These are phyloP conservation scores for Dryadomyces quercus-mongolicae DNA, from an alignment of 2,329 filamentous ascomycete genomes.

Conservation along the genomic window DNA sequence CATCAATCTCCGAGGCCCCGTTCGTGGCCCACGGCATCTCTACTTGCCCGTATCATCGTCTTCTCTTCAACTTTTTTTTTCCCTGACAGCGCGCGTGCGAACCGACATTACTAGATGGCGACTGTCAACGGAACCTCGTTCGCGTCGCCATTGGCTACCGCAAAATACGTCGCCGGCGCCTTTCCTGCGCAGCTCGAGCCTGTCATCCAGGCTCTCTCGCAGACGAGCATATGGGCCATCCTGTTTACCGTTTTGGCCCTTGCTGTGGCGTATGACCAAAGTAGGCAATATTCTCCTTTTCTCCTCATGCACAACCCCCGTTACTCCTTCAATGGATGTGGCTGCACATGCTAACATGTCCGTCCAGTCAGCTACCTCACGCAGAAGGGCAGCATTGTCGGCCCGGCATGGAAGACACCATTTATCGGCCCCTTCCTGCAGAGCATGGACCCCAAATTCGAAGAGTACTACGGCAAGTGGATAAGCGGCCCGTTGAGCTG, in stretches of 20 bases:
- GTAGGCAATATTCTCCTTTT: constrained; percentile 32
- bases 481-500: constrained; percentile 82
- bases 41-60: too few relatives aligned
- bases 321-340: background rate
- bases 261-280: constrained; percentile 77
- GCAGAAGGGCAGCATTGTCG: constrained; percentile 64
- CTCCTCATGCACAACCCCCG: background rate
- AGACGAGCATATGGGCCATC: constrained; percentile 48
- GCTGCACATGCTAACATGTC: constrained; percentile 3
- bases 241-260: constrained; percentile 57
- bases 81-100: background rate
- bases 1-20: too few relatives aligned
- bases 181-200: constrained; percentile 44
- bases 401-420: constrained; percentile 63
- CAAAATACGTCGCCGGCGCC: constrained; percentile 34
- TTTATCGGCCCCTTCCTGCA: constrained; percentile 95
- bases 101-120: constrained; percentile 2
- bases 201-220: constrained; percentile 43
- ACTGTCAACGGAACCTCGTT: constrained; percentile 49
- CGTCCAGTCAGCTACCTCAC: constrained; percentile 58
- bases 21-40: background rate
- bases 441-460: constrained; percentile 84
- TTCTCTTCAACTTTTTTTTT: background rate
- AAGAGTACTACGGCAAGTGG: constrained; percentile 89
- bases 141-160: constrained; percentile 53